Percentiles rank a stretch among this genome's conserved stretches.
These are phyloP conservation scores for Dendrobium nobile DNA, from an alignment of 106 monocot species.

Conservation along the genomic window DNA sequence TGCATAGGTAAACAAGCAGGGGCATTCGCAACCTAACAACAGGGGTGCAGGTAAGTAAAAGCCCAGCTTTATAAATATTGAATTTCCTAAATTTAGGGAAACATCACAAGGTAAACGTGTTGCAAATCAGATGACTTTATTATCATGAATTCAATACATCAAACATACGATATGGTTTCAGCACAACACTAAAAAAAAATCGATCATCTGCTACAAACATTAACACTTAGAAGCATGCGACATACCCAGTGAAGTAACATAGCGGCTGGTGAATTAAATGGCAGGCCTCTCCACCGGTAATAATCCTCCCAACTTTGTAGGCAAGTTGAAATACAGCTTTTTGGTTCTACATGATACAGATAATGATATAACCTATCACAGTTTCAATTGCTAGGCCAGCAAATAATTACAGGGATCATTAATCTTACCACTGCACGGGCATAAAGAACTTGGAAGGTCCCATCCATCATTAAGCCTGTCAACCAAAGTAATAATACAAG, in stretches of 20 bases:
- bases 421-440: conserved; percentile 70
- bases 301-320: conserved; percentile 75
- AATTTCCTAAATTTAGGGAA: background rate
- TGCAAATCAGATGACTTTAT: background rate
- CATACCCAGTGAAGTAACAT: conserved; percentile 87
- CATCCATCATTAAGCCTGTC: conserved; percentile 45
- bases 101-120: background rate
- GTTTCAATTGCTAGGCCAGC: background rate
- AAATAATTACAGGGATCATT: conserved; percentile 5
- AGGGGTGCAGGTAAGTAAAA: background rate
- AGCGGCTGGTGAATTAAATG: conserved; percentile 67
- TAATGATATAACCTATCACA: background rate
- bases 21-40: background rate
- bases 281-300: conserved; percentile 77
- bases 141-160: background rate
- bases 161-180: background rate
- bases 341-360: conserved; percentile 33
- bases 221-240: background rate
- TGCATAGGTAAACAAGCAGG: background rate
- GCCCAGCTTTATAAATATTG: background rate
- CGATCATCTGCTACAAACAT: background rate
- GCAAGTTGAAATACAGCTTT: conserved; percentile 19
- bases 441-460: conserved; percentile 58
- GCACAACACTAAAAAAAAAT: background rate
- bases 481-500: conserved; percentile 6